Percentiles rank a stretch among this genome's conserved stretches.
phyloP scores from a whole-genome alignment of 345 rosid species.

The Eutrema japonicum region DNA sequence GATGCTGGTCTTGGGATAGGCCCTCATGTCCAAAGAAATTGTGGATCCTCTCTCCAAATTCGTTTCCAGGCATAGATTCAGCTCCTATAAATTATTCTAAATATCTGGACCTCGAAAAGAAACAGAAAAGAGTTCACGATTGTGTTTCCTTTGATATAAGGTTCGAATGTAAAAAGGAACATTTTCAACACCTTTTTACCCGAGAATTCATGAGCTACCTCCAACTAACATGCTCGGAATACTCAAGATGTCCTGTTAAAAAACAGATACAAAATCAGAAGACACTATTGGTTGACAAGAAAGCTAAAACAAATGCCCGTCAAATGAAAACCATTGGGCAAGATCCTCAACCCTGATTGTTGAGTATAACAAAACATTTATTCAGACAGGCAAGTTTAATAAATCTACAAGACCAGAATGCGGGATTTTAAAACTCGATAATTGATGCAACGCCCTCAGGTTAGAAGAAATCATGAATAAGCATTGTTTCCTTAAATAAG shows the following conservation, averaged over 20 bases:
- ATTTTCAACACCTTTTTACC: slow-evolving; percentile 38
- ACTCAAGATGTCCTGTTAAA: slow-evolving; percentile 28
- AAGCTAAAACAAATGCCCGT: not conserved
- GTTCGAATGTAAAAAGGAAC: slow-evolving; percentile 19
- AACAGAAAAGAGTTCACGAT: slow-evolving; percentile 31
- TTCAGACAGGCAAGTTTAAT: not conserved
- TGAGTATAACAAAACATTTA: not conserved
- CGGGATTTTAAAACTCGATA: not conserved
- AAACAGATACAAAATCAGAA: not conserved
- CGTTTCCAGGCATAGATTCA: slow-evolving; percentile 96
- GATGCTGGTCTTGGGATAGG: slow-evolving; percentile 69
- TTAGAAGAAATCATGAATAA: slow-evolving; percentile 15
- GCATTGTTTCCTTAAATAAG: slow-evolving; percentile 14
- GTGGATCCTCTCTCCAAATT: slow-evolving; percentile 89
- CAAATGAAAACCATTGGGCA: not conserved
- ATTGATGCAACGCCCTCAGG: not conserved
- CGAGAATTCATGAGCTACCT: slow-evolving; percentile 43
- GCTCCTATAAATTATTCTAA: slow-evolving; percentile 43
- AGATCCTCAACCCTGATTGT: not conserved
- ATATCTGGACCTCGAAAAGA: slow-evolving; percentile 40
- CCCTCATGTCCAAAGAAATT: slow-evolving; percentile 80
- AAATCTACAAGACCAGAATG: not conserved
- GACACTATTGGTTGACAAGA: not conserved
- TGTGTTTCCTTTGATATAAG: slow-evolving; percentile 14
- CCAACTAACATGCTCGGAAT: slow-evolving; percentile 34